Percentiles rank a stretch among this genome's conserved stretches.
Evolutionary conservation across 768 basidiomycete genomes (phyloP).

Genomic region (button mushroom (Agaricus bisporus)): DNA sequence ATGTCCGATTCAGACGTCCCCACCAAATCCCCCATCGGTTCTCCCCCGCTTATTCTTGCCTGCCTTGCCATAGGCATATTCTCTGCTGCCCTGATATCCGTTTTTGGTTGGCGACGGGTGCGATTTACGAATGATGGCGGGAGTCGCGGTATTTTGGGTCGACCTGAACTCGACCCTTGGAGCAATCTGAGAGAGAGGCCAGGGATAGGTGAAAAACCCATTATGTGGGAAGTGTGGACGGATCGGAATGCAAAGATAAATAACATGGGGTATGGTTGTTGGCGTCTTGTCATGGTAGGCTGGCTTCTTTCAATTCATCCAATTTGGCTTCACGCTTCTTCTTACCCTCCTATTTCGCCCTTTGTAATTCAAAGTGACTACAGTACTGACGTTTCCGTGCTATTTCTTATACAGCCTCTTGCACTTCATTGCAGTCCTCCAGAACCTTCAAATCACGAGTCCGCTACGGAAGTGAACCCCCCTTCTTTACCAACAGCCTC

Average conservation of each 20-base stretch:
- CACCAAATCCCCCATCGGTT: conserved; percentile 23
- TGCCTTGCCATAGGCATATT: conserved; percentile 58
- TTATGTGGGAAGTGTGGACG: conserved; percentile 41
- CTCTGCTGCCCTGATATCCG: conserved; percentile 36
- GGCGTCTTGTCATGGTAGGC: conserved; percentile 39
- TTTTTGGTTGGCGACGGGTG: conserved; percentile 41
- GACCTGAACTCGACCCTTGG: background rate
- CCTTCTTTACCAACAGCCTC: background rate
- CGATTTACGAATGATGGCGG: conserved; percentile 14
- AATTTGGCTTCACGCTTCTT: background rate
- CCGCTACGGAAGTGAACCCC: background rate
- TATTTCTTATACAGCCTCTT: background rate
- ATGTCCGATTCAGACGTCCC: background rate
- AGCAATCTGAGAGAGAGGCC: background rate
- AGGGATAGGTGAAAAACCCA: conserved; percentile 27
- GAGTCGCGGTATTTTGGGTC: background rate
- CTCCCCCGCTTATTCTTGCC: conserved; percentile 52
- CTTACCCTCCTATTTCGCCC: background rate
- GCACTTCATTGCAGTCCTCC: background rate
- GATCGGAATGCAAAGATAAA: conserved; percentile 10
- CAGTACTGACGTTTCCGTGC: background rate
- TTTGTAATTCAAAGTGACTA: background rate
- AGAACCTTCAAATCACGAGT: background rate
- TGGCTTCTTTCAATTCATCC: background rate
- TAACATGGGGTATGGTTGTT: conserved; percentile 18